These are phyloP conservation scores for Candida easanensis DNA, from an alignment of 805 yeast species.

Conservation along the genomic window DNA sequence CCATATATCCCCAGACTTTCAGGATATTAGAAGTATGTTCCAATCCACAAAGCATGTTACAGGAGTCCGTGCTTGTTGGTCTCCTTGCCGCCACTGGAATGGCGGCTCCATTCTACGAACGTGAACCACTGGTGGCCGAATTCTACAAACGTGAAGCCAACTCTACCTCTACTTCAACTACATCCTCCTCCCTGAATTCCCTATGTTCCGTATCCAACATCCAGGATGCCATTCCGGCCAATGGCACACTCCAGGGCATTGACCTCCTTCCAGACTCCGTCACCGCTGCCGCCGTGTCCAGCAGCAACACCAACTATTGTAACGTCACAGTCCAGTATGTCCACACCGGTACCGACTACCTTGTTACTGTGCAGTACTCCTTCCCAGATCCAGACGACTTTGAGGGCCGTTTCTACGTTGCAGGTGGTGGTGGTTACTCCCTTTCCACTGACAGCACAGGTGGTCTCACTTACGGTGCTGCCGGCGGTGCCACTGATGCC, in stretches of 20 bases:
- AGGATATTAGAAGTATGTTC: too few species aligned
- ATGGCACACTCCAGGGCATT: conserved; percentile 1
- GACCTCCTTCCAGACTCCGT: conserved; percentile 1
- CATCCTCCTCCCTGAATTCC: neutral
- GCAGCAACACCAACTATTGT: neutral
- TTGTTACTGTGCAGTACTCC: neutral
- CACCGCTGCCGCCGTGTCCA: neutral
- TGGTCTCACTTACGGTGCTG: conserved; percentile 3
- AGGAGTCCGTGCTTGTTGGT: too few species aligned
- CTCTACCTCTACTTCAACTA: neutral
- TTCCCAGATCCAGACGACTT: conserved; percentile 3
- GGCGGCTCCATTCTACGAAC: too few species aligned
- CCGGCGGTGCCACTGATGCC: conserved; percentile 5
- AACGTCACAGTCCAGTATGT: conserved; percentile 1
- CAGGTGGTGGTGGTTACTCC: conserved; percentile 3
- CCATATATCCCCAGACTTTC: too few species aligned
- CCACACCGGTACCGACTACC: conserved; percentile 1
- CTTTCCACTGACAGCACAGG: neutral
- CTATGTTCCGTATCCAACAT: conserved; percentile 1
- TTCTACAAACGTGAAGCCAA: neutral
- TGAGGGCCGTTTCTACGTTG: conserved; percentile 1
- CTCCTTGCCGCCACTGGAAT: too few species aligned
- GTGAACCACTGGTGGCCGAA: too few species aligned
- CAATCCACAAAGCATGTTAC: too few species aligned
- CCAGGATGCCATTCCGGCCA: conserved; percentile 1